Base-by-base conservation (phyloP, 805 yeast genomes). In the Torulaspora delbrueckii region DNA sequence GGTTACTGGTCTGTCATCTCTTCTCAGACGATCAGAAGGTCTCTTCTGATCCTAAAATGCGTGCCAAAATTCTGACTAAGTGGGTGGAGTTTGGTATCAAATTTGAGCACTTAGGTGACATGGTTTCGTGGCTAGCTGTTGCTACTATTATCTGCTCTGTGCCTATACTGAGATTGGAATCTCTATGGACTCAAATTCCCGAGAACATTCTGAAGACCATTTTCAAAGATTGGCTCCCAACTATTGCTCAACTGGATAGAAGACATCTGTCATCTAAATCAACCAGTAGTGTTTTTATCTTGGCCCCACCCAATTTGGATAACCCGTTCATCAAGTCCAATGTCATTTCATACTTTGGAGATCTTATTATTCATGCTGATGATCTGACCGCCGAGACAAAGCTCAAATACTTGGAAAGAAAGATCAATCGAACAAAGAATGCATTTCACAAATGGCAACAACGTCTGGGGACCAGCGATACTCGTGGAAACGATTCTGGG, bases 91-190 rank as follows among this genome's bases (percentile, higher is more conserved):
- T 91, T 36, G 98, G 96, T 3, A 79, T 84, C 51, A 69, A 72
- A 23, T 77, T 91, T 50, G 93, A 87, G 57, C 78, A 77, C 48
- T 69, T 78, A 25, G 98, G 98, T 40, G 95, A 91, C 61, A 87
- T 88, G 90, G 90, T 89, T 0, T 82, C 93, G 25, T 91, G 97
- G 97, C 69, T 88, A 19, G 96, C 96, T 0, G 80, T 91, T 54
- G 87, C 96, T 1, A 81, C 93, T 0, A 74, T 84, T 1, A 74
- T 90, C 1, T 83, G 96, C 57, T 85, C 95, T 0, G 78, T 84
- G 44, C 95, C 96, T 0, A 73, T 91, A 1, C 68, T 91, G 46
- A 75, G 98, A 53, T 70, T 91, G 37, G 69, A 76, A 23, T 75
- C 77, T 43, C 75, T 90, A 1, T 91, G 98, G 98, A 69, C 81